Percentiles rank a stretch among this genome's conserved stretches.
Conservation (phyloP, 768 basidiomycete species). For the Tulasnella sp. region DNA sequence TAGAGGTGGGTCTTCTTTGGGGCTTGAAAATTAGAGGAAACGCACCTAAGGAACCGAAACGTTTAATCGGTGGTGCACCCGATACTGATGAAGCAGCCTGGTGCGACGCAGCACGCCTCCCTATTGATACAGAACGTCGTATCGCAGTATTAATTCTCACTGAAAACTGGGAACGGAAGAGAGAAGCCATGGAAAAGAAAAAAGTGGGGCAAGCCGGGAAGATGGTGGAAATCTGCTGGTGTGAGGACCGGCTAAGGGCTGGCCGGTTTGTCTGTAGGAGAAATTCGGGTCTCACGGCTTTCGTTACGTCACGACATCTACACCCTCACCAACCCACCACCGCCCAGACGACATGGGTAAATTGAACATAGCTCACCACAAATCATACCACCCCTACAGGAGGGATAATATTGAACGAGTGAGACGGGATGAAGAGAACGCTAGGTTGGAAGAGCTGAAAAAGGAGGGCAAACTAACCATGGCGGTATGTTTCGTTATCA, state of each 20-base stretch:
- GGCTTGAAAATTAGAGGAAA: neutral
- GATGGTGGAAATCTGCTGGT: neutral
- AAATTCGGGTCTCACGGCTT: neutral
- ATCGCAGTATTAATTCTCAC: no score
- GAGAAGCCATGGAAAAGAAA: no score
- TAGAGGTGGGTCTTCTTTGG: neutral
- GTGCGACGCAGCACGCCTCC: no score
- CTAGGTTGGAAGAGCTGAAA: conserved; percentile 46
- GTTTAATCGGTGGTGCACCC: no score
- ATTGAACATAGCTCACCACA: conserved; percentile 82
- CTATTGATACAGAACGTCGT: no score
- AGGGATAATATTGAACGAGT: conserved; percentile 76
- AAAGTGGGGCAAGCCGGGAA: neutral
- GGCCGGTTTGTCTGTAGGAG: neutral
- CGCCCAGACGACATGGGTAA: no score
- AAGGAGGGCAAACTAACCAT: conserved; percentile 61
- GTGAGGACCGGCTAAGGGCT: neutral
- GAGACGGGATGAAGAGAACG: conserved; percentile 70
- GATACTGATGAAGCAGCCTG: no score
- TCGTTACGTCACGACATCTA: neutral
- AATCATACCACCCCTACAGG: conserved; percentile 77
- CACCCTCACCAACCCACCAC: conserved; percentile 15
- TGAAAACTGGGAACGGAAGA: no score
- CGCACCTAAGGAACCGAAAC: neutral
- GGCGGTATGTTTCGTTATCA: conserved; percentile 38